Conservation (phyloP, 176 grass and related monocot species). For the Aechmea fasciata region DNA sequence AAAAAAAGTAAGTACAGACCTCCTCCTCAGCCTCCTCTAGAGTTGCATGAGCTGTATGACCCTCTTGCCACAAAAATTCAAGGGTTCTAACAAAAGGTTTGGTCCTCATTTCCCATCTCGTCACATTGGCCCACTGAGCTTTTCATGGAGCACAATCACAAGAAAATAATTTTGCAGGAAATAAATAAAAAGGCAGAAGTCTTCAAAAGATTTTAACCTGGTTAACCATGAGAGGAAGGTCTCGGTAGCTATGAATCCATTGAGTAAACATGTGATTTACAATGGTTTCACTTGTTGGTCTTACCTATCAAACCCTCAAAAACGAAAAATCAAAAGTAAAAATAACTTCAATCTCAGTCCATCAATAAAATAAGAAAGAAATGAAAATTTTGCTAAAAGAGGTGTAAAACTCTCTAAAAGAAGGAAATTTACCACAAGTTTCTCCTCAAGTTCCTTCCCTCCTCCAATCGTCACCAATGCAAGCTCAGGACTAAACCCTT, state of each 20-base stretch:
- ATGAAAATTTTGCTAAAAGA: not conserved
- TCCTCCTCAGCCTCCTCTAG: slow-evolving; percentile 81
- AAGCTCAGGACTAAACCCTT: slow-evolving; percentile 95
- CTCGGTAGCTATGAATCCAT: slow-evolving; percentile 95
- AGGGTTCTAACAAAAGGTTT: slow-evolving; percentile 96
- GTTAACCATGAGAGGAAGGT: slow-evolving; percentile 98
- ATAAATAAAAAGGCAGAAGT: not conserved
- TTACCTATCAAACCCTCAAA: slow-evolving; percentile 39
- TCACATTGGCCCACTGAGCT: slow-evolving; percentile 93
- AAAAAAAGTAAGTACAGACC: slow-evolving; percentile 32
- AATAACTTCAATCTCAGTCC: slow-evolving; percentile 21
- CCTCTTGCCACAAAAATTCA: slow-evolving; percentile 99
- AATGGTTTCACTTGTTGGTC: slow-evolving; percentile 57
- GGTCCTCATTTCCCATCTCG: slow-evolving; percentile 99
- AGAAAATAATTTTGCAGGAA: not conserved
- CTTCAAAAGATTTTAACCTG: slow-evolving; percentile 37
- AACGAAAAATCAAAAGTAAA: slow-evolving; percentile 29
- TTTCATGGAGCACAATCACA: not conserved
- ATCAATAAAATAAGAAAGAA: slow-evolving; percentile 11
- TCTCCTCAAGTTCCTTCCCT: slow-evolving; percentile 96
- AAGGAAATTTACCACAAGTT: slow-evolving; percentile 71
- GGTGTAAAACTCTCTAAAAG: not conserved
- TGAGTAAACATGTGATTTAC: slow-evolving; percentile 99
- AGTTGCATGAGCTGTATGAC: slow-evolving; percentile 97
- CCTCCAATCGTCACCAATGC: slow-evolving; percentile 92